These are phyloP conservation scores for Cicer pinnatifidum DNA, from an alignment of 306 rosid species.

Conservation along the genomic window DNA sequence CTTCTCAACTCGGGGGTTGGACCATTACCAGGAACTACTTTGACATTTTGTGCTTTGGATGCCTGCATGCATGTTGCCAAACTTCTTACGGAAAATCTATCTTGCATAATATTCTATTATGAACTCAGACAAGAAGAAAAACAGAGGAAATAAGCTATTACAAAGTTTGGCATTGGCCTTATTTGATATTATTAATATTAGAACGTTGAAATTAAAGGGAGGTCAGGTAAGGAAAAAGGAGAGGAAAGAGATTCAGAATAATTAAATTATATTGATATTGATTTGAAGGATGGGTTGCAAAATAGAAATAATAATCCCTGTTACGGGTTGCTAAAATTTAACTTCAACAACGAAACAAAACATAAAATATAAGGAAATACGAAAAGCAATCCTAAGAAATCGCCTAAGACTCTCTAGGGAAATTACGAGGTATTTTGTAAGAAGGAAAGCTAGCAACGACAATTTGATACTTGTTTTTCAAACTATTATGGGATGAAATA, in stretches of 20 bases:
- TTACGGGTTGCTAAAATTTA: background rate
- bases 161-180: constrained; percentile 26
- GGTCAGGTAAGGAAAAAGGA: background rate
- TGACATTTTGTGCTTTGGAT: constrained; percentile 62
- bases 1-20: constrained; percentile 64
- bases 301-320: background rate
- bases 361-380: background rate
- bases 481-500: constrained; percentile 9
- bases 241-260: background rate
- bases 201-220: background rate
- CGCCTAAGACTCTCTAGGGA: background rate
- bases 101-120: constrained; percentile 20
- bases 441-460: background rate
- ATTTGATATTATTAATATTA: constrained; percentile 18
- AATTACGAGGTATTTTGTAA: background rate
- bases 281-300: background rate
- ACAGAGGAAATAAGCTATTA: background rate
- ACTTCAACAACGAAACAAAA: background rate
- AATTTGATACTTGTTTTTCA: background rate
- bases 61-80: constrained; percentile 63
- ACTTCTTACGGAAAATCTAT: constrained; percentile 28
- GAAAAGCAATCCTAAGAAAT: background rate
- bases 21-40: constrained; percentile 48
- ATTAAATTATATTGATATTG: constrained; percentile 1
- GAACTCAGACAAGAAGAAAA: constrained; percentile 8